Evolutionary conservation across 495 filamentous ascomycete species (phyloP).

Genomic region (Hyaloscypha bicolor): DNA sequence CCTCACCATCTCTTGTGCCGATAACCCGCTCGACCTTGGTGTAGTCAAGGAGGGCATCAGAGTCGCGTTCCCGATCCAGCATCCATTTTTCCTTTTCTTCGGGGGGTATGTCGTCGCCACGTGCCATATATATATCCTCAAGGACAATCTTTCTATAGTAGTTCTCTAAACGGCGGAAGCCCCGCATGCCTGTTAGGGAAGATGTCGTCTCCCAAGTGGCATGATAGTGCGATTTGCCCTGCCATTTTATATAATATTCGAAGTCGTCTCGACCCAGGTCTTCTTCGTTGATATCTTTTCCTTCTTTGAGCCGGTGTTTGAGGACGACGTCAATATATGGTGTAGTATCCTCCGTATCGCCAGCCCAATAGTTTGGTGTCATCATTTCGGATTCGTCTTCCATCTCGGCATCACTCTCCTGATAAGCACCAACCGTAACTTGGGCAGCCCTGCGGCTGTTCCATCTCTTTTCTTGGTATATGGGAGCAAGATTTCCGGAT

Average conservation of each 20-base stretch:
- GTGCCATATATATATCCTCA: slow-evolving; percentile 69
- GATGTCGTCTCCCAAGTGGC: slow-evolving; percentile 89
- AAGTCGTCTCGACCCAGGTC: slow-evolving; percentile 75
- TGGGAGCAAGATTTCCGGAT: slow-evolving; percentile 52
- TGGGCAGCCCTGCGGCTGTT: slow-evolving; percentile 85
- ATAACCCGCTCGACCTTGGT: slow-evolving; percentile 93
- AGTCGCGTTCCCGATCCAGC: slow-evolving; percentile 82
- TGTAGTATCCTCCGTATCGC: slow-evolving; percentile 63
- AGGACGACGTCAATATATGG: slow-evolving; percentile 89
- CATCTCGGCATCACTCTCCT: slow-evolving; percentile 79
- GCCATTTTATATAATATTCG: slow-evolving; percentile 97
- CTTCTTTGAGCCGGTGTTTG: slow-evolving; percentile 79
- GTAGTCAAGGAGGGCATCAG: slow-evolving; percentile 82
- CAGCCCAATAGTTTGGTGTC: slow-evolving; percentile 65
- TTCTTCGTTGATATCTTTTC: slow-evolving; percentile 54
- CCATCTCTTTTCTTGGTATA: slow-evolving; percentile 79
- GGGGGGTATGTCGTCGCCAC: slow-evolving; percentile 68
- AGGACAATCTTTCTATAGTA: slow-evolving; percentile 83
- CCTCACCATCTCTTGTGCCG: slow-evolving; percentile 71
- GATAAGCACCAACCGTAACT: slow-evolving; percentile 84
- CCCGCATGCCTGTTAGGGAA: slow-evolving; percentile 65
- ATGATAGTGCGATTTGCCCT: slow-evolving; percentile 91
- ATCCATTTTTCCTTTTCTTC: slow-evolving; percentile 92
- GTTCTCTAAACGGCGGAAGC: slow-evolving; percentile 87
- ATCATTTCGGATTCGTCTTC: slow-evolving; percentile 70